Base-by-base conservation (phyloP, 2,329 filamentous ascomycete species). In the Polytolypa hystricis region DNA sequence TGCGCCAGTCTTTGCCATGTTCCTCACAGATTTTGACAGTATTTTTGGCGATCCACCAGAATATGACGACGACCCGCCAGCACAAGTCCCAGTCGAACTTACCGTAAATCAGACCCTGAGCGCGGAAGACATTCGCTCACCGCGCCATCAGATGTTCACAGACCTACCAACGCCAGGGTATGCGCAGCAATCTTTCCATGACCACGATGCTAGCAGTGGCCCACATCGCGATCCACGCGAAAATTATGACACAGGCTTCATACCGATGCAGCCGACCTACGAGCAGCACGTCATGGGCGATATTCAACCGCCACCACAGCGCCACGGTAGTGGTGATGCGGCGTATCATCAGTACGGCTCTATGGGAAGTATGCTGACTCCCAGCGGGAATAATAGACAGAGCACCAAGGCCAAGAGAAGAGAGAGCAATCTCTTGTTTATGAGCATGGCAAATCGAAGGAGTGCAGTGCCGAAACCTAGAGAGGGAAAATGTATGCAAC, bases 1-100 rank as follows among this genome's bases (percentile, higher is more conserved):
- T 0, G 86, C 86, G 0, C 87, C 89, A 0, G 81, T 98, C 8
- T 95, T 98, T 56, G 86, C 87, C 3, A 73, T 93, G 58, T 91
- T 98, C 58, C 70, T 98, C 40, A 87, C 91, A 45, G 87, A 96
- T 52, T 95, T 85, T 54, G 73, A 82, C 44, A 74, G 72, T 28
- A 89, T 98, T 32, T 98, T 96, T 54, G 37, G 44, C 19, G 35
- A 46, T 21, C 10, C 35, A 20, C 4, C 42, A 30, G 25, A 7
- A 8, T 7, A 8, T n/a, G 28, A 30, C 8, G 23, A 25, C 11
- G 16, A 17, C 11, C 19, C 33, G 7, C 30, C 30, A 16, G 20
- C 16, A 20, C 30, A 12, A 11, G 35, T 23, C 19, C 29, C 38
- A 8, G 33, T 63, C 14, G 70, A 72, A 43, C 53, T 69, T 21